Conservation (phyloP, 257 asterid species). For the Rauvolfia tetraphylla region DNA sequence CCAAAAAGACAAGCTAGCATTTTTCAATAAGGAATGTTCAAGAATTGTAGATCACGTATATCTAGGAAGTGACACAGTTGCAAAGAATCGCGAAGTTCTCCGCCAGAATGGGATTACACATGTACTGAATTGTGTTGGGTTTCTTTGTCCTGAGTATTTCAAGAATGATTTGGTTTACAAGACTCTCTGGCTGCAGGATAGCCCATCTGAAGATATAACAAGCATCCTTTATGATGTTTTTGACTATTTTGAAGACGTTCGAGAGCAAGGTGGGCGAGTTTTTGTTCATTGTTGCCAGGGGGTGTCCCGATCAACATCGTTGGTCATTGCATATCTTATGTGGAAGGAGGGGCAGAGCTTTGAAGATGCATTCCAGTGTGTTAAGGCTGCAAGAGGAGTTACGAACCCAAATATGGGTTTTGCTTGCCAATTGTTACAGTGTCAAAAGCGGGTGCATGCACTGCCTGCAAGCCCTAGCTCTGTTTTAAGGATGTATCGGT, state of each 20-base stretch:
- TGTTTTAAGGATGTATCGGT: conserved; percentile 60
- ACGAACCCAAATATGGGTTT: conserved; percentile 91
- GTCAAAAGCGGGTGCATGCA: conserved; percentile 86
- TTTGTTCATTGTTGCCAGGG: conserved; percentile 93
- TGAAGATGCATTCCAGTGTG: conserved; percentile 84
- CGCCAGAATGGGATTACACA: conserved; percentile 74
- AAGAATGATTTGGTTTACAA: conserved; percentile 72
- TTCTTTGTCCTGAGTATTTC: conserved; percentile 75
- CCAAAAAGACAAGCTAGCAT: conserved; percentile 73
- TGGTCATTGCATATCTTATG: conserved; percentile 96
- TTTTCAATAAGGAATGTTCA: conserved; percentile 86
- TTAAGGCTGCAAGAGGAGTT: conserved; percentile 81
- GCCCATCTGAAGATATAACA: conserved; percentile 89
- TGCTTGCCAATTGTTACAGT: conserved; percentile 67
- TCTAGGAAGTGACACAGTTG: conserved; percentile 77
- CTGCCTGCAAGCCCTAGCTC: conserved; percentile 85
- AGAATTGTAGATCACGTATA: conserved; percentile 70
- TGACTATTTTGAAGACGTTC: conserved; percentile 90
- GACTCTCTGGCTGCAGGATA: conserved; percentile 93
- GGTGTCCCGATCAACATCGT: conserved; percentile 85
- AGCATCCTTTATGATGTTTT: conserved; percentile 85
- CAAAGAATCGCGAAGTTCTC: conserved; percentile 71
- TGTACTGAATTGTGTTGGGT: conserved; percentile 93
- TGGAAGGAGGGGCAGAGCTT: conserved; percentile 80
- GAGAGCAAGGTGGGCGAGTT: conserved; percentile 80